Percentiles rank a stretch among this genome's conserved stretches.
phyloP scores from a whole-genome alignment of 2,329 filamentous ascomycete species.

The Clonostachys rhizophaga region DNA sequence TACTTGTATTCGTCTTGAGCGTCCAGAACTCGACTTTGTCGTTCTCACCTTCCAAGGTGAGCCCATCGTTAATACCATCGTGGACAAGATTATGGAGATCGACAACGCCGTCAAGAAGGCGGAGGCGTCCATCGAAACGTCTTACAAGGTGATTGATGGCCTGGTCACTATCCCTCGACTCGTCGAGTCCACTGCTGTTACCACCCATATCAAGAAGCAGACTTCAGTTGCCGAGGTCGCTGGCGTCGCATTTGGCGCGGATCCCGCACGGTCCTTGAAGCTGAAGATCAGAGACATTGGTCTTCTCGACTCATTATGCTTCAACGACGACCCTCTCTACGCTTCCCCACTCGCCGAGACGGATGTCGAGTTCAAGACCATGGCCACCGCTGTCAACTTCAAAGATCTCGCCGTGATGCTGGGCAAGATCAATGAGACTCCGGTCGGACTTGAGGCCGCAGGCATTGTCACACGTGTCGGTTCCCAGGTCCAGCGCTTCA shows the following conservation, averaged over 20 bases:
- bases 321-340: slow-evolving; percentile 14
- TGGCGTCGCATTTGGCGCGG: too few species aligned
- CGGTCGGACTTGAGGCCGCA: slow-evolving; percentile 26
- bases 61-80: too few species aligned
- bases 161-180: too few species aligned
- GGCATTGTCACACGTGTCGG: slow-evolving; percentile 11
- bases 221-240: too few species aligned
- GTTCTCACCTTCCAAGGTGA: background rate
- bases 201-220: too few species aligned
- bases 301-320: slow-evolving; percentile 32
- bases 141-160: too few species aligned
- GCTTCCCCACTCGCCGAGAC: slow-evolving; percentile 9
- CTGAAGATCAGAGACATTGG: slow-evolving; percentile 30
- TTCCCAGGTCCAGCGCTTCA: slow-evolving; percentile 7
- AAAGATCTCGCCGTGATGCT: slow-evolving; percentile 26
- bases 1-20: background rate
- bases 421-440: slow-evolving; percentile 21
- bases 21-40: background rate
- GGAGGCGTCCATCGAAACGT: too few species aligned
- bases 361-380: slow-evolving; percentile 6
- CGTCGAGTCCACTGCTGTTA: too few species aligned
- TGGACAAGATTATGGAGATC: too few species aligned
- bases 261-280: slow-evolving; percentile 11
- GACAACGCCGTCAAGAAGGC: too few species aligned
- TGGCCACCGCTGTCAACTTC: slow-evolving; percentile 8